Evolutionary conservation across 2,329 filamentous ascomycete species (phyloP), one percentile per base, ranked within the genome.

Genomic region (Cryphonectria nitschkei): DNA sequence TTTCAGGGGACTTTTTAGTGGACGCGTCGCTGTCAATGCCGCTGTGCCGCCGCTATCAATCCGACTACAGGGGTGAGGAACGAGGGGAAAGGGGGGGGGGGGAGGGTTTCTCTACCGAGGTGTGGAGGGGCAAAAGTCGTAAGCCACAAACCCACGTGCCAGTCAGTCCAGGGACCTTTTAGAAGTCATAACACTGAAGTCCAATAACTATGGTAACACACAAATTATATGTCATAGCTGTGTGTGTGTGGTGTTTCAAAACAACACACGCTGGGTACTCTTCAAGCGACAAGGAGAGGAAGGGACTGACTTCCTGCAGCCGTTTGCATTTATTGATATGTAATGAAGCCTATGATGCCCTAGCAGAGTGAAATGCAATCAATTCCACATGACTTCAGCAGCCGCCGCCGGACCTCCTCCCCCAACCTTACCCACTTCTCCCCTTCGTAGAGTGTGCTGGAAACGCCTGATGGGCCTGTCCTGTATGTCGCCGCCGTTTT

Each of bases 111-210:
- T n/a, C 5, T 58, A 19, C 52, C 52, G 52, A 58, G 58, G 58
- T 61, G 58, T 61, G 58, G 58, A 61, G 58, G 58, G 58, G 58
- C 58, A 61, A 58, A 39, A 32, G 54, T 58, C 54, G 54, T 58
- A 29, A 58, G 54, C 54, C 54, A 56, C 37, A 9, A 39, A 13
- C 52, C n/a, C 52, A 32, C 26, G 43, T 22, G 43, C 43, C 43
- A 50, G 22, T 22, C 43, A 50, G 22, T 22, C 43, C 8, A 9
- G 43, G 43, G 19, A 22, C 37, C 37, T 39, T 39, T 9, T 11
- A 13, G 37, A 50, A 43, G 41, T 39, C 37, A 39, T 43, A 43
- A 43, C 11, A 14, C 3, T 26, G 14, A 16, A 16, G 34, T 34
- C 34, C 3, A 2, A 34, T 34, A 34, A 6, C 41, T 50, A 50